Percentiles rank a stretch among this genome's conserved stretches.
Conservation (phyloP, 257 asterid genomes). For the Paraleonurus japonicus region DNA sequence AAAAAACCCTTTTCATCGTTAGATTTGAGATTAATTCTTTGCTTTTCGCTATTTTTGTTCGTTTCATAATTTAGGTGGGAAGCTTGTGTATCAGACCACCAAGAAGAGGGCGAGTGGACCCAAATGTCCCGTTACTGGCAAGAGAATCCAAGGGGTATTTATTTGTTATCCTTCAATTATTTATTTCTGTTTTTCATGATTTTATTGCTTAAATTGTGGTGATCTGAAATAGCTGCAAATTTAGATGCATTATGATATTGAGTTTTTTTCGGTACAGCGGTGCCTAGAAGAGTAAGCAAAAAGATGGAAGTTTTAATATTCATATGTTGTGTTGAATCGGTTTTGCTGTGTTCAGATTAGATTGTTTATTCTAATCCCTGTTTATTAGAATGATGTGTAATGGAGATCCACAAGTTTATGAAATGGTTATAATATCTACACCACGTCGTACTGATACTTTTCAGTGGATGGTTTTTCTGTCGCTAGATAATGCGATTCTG, state of each 20-base stretch:
- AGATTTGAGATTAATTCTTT: neutral
- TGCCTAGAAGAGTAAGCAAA: neutral
- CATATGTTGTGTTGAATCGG: neutral
- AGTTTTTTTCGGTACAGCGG: neutral
- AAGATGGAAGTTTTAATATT: neutral
- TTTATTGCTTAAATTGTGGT: neutral
- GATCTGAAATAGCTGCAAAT: neutral
- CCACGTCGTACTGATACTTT: neutral
- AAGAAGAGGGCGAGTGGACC: constrained; percentile 89
- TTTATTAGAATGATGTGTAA: neutral
- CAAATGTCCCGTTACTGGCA: constrained; percentile 81
- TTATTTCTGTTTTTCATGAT: neutral
- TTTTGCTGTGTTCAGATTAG: neutral
- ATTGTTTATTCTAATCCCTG: neutral
- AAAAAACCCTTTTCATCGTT: neutral
- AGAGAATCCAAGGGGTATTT: constrained; percentile 86
- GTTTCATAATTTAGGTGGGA: constrained; percentile 52
- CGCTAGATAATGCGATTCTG: too few species aligned
- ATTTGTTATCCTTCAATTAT: neutral
- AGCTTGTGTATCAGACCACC: constrained; percentile 65
- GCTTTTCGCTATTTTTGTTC: neutral
- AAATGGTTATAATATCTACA: neutral
- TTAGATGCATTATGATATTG: neutral
- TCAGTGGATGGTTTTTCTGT: neutral
- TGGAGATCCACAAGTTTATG: neutral